Percentiles rank a stretch among this genome's conserved stretches.
phyloP scores from a whole-genome alignment of 2,329 filamentous ascomycete species.

The Verticillium isaacii region DNA sequence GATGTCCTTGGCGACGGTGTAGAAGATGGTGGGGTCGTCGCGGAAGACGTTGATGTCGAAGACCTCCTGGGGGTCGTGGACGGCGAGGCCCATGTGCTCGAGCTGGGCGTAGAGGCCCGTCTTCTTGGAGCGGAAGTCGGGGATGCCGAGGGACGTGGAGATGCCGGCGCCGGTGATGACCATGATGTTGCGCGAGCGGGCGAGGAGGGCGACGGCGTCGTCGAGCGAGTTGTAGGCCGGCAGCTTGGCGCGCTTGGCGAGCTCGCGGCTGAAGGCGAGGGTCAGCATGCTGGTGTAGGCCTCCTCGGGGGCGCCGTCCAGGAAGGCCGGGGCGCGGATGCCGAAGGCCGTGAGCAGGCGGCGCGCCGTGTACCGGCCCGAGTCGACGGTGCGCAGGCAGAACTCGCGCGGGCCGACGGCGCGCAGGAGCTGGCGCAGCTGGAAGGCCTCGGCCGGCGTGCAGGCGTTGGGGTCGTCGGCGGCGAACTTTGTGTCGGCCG shows the following conservation, averaged over 20 bases:
- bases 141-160: constrained; percentile 92
- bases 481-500: constrained; percentile 30
- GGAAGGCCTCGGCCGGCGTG: constrained; percentile 63
- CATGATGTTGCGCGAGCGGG: constrained; percentile 75
- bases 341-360: constrained; percentile 85
- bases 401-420: constrained; percentile 75
- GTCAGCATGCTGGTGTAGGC: constrained; percentile 71
- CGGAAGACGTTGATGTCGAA: constrained; percentile 88
- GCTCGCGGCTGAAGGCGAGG: constrained; percentile 73
- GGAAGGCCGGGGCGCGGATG: constrained; percentile 66
- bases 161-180: constrained; percentile 95
- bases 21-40: constrained; percentile 85
- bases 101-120: constrained; percentile 88
- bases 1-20: constrained; percentile 85
- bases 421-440: constrained; percentile 67
- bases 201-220: constrained; percentile 76
- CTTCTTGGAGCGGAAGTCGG: constrained; percentile 91
- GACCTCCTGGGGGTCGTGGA: constrained; percentile 85
- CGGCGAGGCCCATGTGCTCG: constrained; percentile 69
- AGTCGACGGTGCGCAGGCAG: constrained; percentile 65
- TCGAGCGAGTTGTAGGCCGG: constrained; percentile 77
- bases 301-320: constrained; percentile 64
- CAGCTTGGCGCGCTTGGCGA: constrained; percentile 77
- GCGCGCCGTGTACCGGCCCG: constrained; percentile 67
- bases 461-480: constrained; percentile 45